These are phyloP conservation scores for Sphagnum contortum DNA, from an alignment of 225 moss, liverwort and hornwort species.

Conservation along the genomic window DNA sequence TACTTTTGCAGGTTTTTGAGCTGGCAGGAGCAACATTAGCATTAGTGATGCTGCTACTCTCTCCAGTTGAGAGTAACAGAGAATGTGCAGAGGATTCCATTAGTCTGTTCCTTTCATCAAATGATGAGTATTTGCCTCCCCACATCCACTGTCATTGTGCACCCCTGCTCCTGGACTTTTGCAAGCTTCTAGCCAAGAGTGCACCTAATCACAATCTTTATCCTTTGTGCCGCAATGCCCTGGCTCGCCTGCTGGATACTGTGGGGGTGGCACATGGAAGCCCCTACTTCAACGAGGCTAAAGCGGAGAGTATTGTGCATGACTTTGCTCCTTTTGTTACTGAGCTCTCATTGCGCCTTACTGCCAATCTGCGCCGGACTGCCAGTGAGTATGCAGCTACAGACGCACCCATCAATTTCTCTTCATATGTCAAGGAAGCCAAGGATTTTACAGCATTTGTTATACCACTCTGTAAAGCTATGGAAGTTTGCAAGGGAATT, in stretches of 20 bases:
- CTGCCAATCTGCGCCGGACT: conserved; percentile 46
- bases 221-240: conserved; percentile 70
- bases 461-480: conserved; percentile 96
- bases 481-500: conserved; percentile 91
- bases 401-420: conserved; percentile 43
- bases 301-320: conserved; percentile 89
- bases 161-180: conserved; percentile 84
- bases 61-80: conserved; percentile 70
- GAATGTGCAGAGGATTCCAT: conserved; percentile 99
- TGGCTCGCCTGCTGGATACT: conserved; percentile 88
- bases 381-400: conserved; percentile 44
- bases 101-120: conserved; percentile 61
- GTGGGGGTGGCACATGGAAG: conserved; percentile 81
- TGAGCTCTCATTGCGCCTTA: conserved; percentile 76
- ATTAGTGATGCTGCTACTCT: conserved; percentile 79
- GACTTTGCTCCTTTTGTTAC: conserved; percentile 96
- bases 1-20: conserved; percentile 66
- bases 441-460: conserved; percentile 97
- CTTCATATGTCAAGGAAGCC: conserved; percentile 74
- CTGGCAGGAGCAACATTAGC: conserved; percentile 91
- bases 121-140: conserved; percentile 83
- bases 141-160: conserved; percentile 92
- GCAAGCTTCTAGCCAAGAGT: conserved; percentile 90
- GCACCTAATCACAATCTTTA: conserved; percentile 81
- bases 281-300: conserved; percentile 86